A percentile compares a stretch with the other conserved stretches of the same genome.
phyloP scores from a whole-genome alignment of 306 rosid genomes.

The Cucurbita moschata region DNA sequence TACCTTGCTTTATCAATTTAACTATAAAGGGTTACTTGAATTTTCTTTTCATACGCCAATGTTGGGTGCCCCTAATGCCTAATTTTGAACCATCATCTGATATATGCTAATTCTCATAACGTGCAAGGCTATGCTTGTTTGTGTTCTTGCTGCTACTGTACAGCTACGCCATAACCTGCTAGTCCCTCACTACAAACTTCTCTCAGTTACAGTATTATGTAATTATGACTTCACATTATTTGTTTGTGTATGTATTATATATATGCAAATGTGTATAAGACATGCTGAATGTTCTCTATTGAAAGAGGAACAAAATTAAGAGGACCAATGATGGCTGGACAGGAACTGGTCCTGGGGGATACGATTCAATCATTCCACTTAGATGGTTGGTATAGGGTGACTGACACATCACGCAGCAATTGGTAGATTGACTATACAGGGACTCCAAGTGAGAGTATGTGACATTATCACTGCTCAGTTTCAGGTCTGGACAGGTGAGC shows the following conservation, averaged over 20 bases:
- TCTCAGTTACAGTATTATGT: not conserved
- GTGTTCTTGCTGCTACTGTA: no score
- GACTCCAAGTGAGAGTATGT: conserved; percentile 35
- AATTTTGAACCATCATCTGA: no score
- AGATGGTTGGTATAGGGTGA: conserved; percentile 88
- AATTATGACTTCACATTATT: not conserved
- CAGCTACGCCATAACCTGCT: no score
- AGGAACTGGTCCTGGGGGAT: conserved; percentile 31
- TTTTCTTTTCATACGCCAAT: not conserved
- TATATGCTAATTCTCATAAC: no score
- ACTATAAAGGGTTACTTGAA: not conserved
- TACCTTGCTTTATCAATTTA: not conserved
- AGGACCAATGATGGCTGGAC: conserved; percentile 60
- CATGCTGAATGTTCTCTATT: conserved; percentile 46
- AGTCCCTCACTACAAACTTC: not conserved
- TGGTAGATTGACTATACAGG: conserved; percentile 40
- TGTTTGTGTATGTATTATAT: conserved; percentile 4
- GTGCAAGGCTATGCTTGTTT: no score
- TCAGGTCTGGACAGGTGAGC: conserved; percentile 77
- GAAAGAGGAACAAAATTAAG: conserved; percentile 55
- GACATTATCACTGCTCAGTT: conserved; percentile 25
- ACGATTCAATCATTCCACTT: conserved; percentile 58
- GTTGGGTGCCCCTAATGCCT: no score
- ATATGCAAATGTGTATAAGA: conserved; percentile 61
- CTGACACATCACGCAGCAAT: conserved; percentile 46